Percentiles rank a stretch among this genome's conserved stretches.
Evolutionary conservation across 2,329 filamentous ascomycete species (phyloP).

Genomic region (Cadophora sp.): DNA sequence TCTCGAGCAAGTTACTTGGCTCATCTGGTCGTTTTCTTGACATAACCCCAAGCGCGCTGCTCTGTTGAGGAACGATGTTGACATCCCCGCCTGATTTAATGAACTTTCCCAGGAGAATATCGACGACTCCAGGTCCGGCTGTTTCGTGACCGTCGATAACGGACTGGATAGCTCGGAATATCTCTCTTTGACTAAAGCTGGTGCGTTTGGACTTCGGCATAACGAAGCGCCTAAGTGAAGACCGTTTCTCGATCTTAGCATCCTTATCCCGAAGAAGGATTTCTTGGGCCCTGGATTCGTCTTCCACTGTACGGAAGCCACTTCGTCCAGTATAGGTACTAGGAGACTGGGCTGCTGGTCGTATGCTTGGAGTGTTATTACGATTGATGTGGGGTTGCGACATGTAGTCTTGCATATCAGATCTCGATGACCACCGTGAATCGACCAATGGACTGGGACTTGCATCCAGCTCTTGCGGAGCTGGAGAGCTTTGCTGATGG

Average conservation of each 20-base stretch:
- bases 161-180: conserved; percentile 26
- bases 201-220: conserved; percentile 27
- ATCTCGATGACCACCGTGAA: neutral
- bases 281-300: conserved; percentile 27
- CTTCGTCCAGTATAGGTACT: neutral
- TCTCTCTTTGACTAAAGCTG: conserved; percentile 32
- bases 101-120: conserved; percentile 26
- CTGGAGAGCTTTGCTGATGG: neutral
- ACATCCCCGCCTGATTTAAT: conserved; percentile 25
- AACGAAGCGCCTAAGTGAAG: conserved; percentile 18
- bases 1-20: conserved; percentile 28
- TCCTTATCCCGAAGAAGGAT: conserved; percentile 35
- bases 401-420: neutral
- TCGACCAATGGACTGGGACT: neutral
- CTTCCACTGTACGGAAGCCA: conserved; percentile 28
- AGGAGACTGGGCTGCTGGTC: conserved; percentile 1
- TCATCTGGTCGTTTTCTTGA: conserved; percentile 25
- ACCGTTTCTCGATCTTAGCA: conserved; percentile 32
- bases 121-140: conserved; percentile 31
- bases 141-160: conserved; percentile 30
- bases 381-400: conserved; percentile 10
- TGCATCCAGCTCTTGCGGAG: neutral
- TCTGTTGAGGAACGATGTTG: conserved; percentile 23
- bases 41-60: conserved; percentile 18
- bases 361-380: conserved; percentile 3